Evolutionary conservation across 257 asterid species (phyloP).

Genomic region (Asclepias syriaca): DNA sequence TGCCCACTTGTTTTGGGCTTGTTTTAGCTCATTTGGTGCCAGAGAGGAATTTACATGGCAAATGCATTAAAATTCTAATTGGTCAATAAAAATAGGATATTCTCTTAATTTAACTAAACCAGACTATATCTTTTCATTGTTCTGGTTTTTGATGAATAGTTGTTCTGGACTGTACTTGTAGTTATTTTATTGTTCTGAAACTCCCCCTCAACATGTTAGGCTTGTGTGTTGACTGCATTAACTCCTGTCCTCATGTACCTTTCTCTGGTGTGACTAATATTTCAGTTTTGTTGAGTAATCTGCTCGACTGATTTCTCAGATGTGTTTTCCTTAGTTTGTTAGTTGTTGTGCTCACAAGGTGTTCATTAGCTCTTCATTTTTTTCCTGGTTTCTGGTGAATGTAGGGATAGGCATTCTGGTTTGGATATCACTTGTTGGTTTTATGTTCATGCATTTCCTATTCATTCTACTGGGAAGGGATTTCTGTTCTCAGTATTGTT

Average conservation of each 20-base stretch:
- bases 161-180: not conserved
- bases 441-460: not conserved
- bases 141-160: not conserved
- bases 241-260: not conserved
- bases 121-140: not conserved
- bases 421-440: not conserved
- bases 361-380: not conserved
- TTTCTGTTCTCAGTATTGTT: constrained; percentile 9
- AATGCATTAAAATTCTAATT: not conserved
- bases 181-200: not conserved
- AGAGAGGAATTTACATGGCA: not conserved
- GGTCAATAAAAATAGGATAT: not conserved
- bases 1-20: not conserved
- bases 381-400: not conserved
- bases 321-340: not conserved
- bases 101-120: not conserved
- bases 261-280: not conserved
- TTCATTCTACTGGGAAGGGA: not conserved
- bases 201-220: not conserved
- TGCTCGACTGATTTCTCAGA: not conserved
- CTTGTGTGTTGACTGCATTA: not conserved
- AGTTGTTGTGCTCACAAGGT: not conserved
- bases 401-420: not conserved
- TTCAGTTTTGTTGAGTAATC: not conserved
- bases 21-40: not conserved